A percentile compares a stretch with the other conserved stretches of the same genome.
Evolutionary conservation across 306 rosid species (phyloP).

Genomic region (Fragaria vesca): DNA sequence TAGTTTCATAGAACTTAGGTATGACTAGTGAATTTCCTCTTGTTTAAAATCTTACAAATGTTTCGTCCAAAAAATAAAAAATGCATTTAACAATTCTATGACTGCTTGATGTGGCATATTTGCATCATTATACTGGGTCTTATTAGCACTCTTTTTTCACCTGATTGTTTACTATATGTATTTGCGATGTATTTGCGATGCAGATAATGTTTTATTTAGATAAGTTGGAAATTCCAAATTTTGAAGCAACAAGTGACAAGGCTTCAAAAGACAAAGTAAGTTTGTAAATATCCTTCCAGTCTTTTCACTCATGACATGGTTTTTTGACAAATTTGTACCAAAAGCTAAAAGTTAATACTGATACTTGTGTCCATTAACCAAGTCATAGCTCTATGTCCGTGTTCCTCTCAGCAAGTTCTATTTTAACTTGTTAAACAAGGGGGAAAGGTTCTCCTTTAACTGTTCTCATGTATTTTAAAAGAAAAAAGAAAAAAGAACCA

Average conservation of each 20-base stretch:
- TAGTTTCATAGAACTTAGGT: background rate
- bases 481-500: background rate
- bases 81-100: background rate
- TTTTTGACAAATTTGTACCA: background rate
- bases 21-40: background rate
- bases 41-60: background rate
- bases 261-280: constrained; percentile 54
- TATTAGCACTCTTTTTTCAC: constrained; percentile 7
- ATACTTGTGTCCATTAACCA: background rate
- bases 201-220: constrained; percentile 70
- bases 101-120: background rate
- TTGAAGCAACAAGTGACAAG: constrained; percentile 37
- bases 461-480: background rate
- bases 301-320: constrained; percentile 15
- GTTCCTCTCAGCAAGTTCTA: background rate
- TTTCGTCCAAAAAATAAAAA: background rate
- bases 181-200: constrained; percentile 14
- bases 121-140: background rate
- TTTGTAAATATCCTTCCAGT: constrained; percentile 16
- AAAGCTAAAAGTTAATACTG: background rate
- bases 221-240: constrained; percentile 55
- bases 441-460: background rate
- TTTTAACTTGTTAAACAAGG: background rate
- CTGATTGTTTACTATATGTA: constrained; percentile 10
- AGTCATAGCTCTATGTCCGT: background rate